Conservation (phyloP, 805 yeast species). For the Lachancea dasiensis region DNA sequence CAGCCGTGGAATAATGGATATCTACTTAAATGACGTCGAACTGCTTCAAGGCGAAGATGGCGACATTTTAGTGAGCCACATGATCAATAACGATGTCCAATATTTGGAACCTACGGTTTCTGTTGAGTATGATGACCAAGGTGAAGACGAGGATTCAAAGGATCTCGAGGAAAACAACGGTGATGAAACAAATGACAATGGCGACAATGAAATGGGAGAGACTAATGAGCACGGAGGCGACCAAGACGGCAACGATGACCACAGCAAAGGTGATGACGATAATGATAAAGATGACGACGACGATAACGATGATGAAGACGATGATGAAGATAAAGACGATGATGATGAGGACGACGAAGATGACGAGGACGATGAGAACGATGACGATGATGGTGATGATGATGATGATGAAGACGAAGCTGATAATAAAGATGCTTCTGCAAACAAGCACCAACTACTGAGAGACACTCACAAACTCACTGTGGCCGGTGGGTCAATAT, state of each 20-base stretch:
- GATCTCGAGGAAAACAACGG: constrained; percentile 40
- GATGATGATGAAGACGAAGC: too few relatives aligned
- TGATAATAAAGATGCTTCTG: too few relatives aligned
- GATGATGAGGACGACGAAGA: constrained; percentile 9
- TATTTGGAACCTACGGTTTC: too few relatives aligned
- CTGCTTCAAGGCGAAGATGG: constrained; percentile 49
- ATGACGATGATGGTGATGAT: too few relatives aligned
- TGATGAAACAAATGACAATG: constrained; percentile 48
- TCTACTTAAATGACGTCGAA: constrained; percentile 42
- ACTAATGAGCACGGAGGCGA: constrained; percentile 12
- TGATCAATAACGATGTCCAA: constrained; percentile 33
- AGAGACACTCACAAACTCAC: constrained; percentile 3
- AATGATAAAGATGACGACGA: constrained; percentile 43
- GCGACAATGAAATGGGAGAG: constrained; percentile 25
- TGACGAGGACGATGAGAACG: constrained; percentile 8
- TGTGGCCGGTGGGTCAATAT: constrained; percentile 4
- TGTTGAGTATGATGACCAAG: constrained; percentile 57
- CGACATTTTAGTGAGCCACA: constrained; percentile 34
- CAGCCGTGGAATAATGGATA: constrained; percentile 65
- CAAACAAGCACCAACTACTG: too few relatives aligned
- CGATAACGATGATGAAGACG: constrained; percentile 45
- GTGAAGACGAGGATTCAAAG: constrained; percentile 61
- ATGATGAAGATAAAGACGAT: constrained; percentile 15
- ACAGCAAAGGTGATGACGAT: constrained; percentile 43
- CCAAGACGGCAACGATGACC: constrained; percentile 12